Percentiles rank a stretch among this genome's conserved stretches.
phyloP scores from a whole-genome alignment of 176 grass and related monocot species.

The Pontederia paniculata region DNA sequence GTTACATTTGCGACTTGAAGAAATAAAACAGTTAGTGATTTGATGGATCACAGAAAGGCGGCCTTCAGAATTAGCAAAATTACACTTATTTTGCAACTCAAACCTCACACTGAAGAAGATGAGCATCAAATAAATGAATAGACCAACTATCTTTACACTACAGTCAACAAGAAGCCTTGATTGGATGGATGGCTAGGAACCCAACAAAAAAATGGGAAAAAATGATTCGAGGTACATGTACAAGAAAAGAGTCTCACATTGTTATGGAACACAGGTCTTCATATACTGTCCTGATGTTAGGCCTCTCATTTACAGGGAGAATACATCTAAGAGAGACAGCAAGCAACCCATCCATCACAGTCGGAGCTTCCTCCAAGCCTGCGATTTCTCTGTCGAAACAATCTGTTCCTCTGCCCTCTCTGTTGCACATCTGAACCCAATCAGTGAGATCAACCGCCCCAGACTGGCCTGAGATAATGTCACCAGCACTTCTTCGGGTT shows the following conservation, averaged over 20 bases:
- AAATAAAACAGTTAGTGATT: too few species aligned
- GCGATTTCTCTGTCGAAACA: slow-evolving; percentile 91
- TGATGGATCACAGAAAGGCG: too few species aligned
- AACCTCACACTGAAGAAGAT: slow-evolving; percentile 20
- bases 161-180: slow-evolving; percentile 49
- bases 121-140: slow-evolving; percentile 71
- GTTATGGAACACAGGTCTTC: slow-evolving; percentile 81
- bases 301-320: slow-evolving; percentile 91
- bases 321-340: slow-evolving; percentile 77
- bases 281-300: slow-evolving; percentile 85
- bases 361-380: slow-evolving; percentile 76
- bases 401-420: slow-evolving; percentile 81
- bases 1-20: too few species aligned
- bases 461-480: slow-evolving; percentile 88
- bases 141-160: slow-evolving; percentile 96
- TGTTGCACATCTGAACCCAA: slow-evolving; percentile 97
- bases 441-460: slow-evolving; percentile 93
- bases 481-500: slow-evolving; percentile 80
- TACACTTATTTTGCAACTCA: slow-evolving; percentile 11
- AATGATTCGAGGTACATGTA: slow-evolving; percentile 52
- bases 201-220: slow-evolving; percentile 44
- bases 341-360: slow-evolving; percentile 86
- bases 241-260: slow-evolving; percentile 60
- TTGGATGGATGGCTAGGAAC: slow-evolving; percentile 71
- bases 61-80: neutral